Base-by-base conservation (phyloP, 805 yeast species). In the Debaryomyces castellii region DNA sequence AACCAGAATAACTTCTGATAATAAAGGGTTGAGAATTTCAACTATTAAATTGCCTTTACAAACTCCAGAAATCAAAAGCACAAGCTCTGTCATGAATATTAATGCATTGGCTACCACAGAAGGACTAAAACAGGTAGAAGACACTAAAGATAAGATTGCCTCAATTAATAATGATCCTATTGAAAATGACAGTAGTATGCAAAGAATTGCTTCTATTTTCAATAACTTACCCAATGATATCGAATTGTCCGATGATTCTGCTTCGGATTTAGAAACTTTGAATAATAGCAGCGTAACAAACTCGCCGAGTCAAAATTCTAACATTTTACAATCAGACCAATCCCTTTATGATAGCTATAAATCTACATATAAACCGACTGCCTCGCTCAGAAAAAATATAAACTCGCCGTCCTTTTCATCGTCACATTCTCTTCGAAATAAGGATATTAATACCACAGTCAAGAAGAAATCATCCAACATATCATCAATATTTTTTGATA, bases 141-240 rank as follows among this genome's bases (percentile, higher is more conserved):
- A 21, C 1, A 10, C 28, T 3, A 32, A 22, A 17, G 36, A 16
- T 22, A 30, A 27, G 9, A n/a, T 21, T 9, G 20, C 30, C 11
- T 20, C 21, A 9, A 32, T 21, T 12, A 30, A 30, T 7, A 24
- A 43, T n/a, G 20, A 25, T 10, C 27, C 43, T 23, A 5, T n/a
- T 16, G 46, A 46, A 40, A 51, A 39, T 22, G 38, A 44, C 7
- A 45, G 45, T 17, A 49, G 64, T n/a, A 52, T 67, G 5, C 69
- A 60, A 49, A 54, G 64, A 27, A 69, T 70, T 10, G 58, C 74
- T 1, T 60, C 74, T 5, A 66, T 71, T 4, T 73, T 73, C 55
- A 73, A 69, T 48, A 73, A 73, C 37, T 54, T 73, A n/a, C 78
- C 78, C 11, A 73, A 73, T 51, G 78, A 73, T 56, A 70, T 73